Percentiles rank a stretch among this genome's conserved stretches.
Evolutionary conservation across 768 basidiomycete genomes (phyloP).

Genomic region (Holtermanniella nyarrowii): DNA sequence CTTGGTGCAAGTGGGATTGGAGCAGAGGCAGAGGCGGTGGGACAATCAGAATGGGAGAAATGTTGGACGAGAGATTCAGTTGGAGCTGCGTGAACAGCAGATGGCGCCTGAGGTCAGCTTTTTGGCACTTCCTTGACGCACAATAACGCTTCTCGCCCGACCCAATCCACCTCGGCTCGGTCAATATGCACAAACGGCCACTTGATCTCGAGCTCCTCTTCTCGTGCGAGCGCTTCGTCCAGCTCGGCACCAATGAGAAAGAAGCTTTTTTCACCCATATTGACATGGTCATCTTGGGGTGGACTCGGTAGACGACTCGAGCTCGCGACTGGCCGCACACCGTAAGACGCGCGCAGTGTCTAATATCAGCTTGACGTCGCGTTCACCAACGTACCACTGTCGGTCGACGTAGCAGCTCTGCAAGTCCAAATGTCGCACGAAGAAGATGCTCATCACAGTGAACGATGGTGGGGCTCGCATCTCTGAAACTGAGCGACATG

Average conservation of each 20-base stretch:
- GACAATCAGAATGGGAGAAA: constrained; percentile 29
- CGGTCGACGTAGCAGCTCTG: constrained; percentile 23
- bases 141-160: constrained; percentile 25
- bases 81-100: constrained; percentile 16
- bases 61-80: constrained; percentile 24
- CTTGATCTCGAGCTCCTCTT: constrained; percentile 16
- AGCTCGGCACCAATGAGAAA: constrained; percentile 27
- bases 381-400: constrained; percentile 15
- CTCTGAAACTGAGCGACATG: constrained; percentile 7
- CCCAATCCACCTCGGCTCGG: constrained; percentile 25
- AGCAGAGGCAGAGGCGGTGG: constrained; percentile 28
- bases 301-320: background rate
- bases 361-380: background rate
- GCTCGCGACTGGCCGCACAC: constrained; percentile 7
- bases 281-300: constrained; percentile 1
- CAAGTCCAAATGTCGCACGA: constrained; percentile 21
- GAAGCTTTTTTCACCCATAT: background rate
- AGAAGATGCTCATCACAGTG: constrained; percentile 26
- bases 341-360: constrained; percentile 7
- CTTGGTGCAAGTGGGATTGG: constrained; percentile 9
- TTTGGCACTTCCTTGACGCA: constrained; percentile 7
- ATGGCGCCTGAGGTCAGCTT: background rate
- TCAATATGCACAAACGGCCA: constrained; percentile 25
- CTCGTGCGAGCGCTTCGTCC: constrained; percentile 11
- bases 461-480: constrained; percentile 18